Conservation (phyloP, 2,329 filamentous ascomycete species). For the Saccharata proteae region DNA sequence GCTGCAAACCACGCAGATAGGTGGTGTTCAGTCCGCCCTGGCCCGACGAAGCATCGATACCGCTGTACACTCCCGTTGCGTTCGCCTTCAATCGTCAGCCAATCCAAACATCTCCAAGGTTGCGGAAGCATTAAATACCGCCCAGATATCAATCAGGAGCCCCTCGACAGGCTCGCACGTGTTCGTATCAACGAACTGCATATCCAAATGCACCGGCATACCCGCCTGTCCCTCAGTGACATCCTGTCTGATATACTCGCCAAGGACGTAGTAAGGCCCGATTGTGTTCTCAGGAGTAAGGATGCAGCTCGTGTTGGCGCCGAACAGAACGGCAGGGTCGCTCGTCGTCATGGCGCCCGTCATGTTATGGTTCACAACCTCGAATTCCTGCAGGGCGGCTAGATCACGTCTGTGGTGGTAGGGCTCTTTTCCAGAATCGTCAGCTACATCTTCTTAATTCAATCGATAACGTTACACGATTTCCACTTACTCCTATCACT, state of each 20-base stretch:
- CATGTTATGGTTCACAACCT: constrained; percentile 20
- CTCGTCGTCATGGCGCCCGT: constrained; percentile 14
- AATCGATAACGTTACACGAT: too few species aligned
- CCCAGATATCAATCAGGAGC: constrained; percentile 41
- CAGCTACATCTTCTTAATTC: too few species aligned
- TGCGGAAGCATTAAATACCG: not conserved
- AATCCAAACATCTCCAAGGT: not conserved
- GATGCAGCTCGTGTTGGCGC: constrained; percentile 21
- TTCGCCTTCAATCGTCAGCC: constrained; percentile 20
- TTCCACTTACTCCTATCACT: constrained; percentile 11
- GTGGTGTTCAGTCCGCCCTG: constrained; percentile 29
- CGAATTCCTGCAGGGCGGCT: constrained; percentile 18
- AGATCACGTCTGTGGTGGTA: constrained; percentile 17
- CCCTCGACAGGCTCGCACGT: constrained; percentile 41
- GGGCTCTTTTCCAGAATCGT: constrained; percentile 9
- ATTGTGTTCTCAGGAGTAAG: constrained; percentile 21
- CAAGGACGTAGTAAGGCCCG: constrained; percentile 32
- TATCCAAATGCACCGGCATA: constrained; percentile 37
- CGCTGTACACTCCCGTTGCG: constrained; percentile 30
- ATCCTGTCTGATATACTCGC: constrained; percentile 39
- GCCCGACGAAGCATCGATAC: constrained; percentile 25
- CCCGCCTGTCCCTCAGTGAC: constrained; percentile 37
- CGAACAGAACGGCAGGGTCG: constrained; percentile 17
- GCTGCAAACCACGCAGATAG: constrained; percentile 38
- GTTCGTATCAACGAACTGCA: constrained; percentile 42